phyloP scores from a whole-genome alignment of 2,329 filamentous ascomycete genomes.

The Clarireedia homoeocarpa region DNA sequence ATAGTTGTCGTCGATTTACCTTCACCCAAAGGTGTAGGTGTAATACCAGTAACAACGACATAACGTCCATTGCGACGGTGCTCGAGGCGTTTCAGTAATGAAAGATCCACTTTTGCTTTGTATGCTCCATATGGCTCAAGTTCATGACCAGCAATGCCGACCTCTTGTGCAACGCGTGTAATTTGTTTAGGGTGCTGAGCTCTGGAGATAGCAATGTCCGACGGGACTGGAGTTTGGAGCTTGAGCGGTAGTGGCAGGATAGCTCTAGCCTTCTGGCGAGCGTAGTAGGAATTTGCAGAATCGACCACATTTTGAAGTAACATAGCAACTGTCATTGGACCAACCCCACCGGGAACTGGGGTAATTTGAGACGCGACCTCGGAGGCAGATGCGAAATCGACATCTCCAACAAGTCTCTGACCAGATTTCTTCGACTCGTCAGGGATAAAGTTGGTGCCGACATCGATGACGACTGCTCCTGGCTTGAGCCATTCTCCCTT shows the following conservation, averaged over 20 bases:
- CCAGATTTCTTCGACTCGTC: conserved; percentile 89
- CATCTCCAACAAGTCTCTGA: conserved; percentile 85
- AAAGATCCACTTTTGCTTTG: conserved; percentile 91
- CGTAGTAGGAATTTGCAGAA: conserved; percentile 73
- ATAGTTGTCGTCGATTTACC: conserved; percentile 98
- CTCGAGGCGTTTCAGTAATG: conserved; percentile 70
- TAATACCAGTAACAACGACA: conserved; percentile 90
- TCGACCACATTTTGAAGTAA: conserved; percentile 91
- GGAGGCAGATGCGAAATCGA: conserved; percentile 78
- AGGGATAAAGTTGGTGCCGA: conserved; percentile 92
- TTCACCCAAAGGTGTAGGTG: conserved; percentile 90
- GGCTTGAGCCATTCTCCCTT: conserved; percentile 95
- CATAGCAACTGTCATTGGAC: conserved; percentile 99
- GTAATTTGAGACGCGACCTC: conserved; percentile 90
- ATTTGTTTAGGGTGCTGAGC: conserved; percentile 89
- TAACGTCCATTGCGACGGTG: conserved; percentile 88
- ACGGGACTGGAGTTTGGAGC: conserved; percentile 75
- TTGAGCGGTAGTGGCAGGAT: conserved; percentile 80
- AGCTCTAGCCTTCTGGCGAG: conserved; percentile 70
- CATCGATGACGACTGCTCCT: conserved; percentile 92
- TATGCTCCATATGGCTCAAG: conserved; percentile 90
- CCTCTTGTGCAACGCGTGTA: conserved; percentile 72
- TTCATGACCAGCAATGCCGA: conserved; percentile 83
- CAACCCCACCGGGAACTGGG: conserved; percentile 91
- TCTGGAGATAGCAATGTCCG: conserved; percentile 87